Evolutionary conservation across 2,329 filamentous ascomycete genomes (phyloP).

Genomic region (Aureobasidium lini): DNA sequence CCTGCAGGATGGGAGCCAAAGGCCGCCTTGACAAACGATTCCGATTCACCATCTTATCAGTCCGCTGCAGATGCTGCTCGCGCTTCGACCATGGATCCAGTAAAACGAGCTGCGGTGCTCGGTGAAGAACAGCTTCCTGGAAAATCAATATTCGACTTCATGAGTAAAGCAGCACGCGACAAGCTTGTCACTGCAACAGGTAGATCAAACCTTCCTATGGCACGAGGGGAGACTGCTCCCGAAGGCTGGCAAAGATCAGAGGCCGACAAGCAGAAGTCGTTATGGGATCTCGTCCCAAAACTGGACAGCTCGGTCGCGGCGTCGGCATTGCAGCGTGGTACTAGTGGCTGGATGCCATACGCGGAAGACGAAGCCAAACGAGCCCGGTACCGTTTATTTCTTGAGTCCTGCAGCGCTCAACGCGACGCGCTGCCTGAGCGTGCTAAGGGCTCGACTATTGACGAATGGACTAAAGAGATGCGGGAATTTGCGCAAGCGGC

Average conservation of each 20-base stretch:
- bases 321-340: conserved; percentile 40
- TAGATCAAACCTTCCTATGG: conserved; percentile 67
- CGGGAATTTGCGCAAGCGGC: conserved; percentile 68
- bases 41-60: conserved; percentile 36
- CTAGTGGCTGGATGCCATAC: conserved; percentile 70
- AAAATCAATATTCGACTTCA: conserved; percentile 93
- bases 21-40: conserved; percentile 19
- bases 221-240: conserved; percentile 63
- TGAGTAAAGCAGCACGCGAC: conserved; percentile 70
- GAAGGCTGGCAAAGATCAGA: conserved; percentile 55
- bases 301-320: conserved; percentile 36
- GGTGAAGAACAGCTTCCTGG: conserved; percentile 76
- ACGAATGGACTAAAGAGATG: conserved; percentile 76
- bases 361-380: conserved; percentile 73
- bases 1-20: conserved; percentile 67
- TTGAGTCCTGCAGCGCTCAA: conserved; percentile 67
- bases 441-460: conserved; percentile 44
- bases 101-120: conserved; percentile 67
- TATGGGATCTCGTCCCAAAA: conserved; percentile 41
- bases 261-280: conserved; percentile 53
- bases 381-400: conserved; percentile 69
- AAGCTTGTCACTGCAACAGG: conserved; percentile 70
- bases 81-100: conserved; percentile 66
- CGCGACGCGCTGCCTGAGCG: conserved; percentile 52
- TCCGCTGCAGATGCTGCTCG: conserved; percentile 74